phyloP scores from a whole-genome alignment of 805 yeast genomes.

The Cyberlindnera xylosilytica region DNA sequence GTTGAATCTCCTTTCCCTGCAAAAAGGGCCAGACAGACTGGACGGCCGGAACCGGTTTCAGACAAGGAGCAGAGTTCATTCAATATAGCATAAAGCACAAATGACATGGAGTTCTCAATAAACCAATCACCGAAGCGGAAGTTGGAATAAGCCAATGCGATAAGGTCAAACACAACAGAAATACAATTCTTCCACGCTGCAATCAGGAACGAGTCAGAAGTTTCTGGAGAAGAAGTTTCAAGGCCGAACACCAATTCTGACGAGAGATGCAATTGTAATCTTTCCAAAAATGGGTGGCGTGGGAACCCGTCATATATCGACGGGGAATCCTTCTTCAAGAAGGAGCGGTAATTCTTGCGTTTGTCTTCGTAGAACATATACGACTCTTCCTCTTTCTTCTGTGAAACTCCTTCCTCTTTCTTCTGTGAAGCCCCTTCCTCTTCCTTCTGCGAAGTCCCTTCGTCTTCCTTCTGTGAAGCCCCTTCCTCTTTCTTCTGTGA shows the following conservation, averaged over 20 bases:
- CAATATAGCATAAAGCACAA: conserved; percentile 1
- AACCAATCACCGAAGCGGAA: neutral
- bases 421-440: no score
- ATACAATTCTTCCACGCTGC: neutral
- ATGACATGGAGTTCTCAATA: neutral
- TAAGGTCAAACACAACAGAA: neutral
- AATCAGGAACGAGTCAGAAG: neutral
- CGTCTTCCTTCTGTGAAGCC: no score
- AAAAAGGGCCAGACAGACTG: neutral
- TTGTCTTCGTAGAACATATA: neutral
- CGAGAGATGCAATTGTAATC: neutral
- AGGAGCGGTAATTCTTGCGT: neutral
- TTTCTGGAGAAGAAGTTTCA: neutral
- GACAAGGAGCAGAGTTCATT: conserved; percentile 1
- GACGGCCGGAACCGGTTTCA: neutral
- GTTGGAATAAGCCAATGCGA: neutral
- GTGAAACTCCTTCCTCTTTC: no score
- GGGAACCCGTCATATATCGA: neutral
- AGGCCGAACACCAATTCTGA: neutral
- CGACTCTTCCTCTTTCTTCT: no score
- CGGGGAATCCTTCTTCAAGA: neutral
- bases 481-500: no score
- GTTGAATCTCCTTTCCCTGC: no score
- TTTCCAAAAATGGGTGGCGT: neutral
- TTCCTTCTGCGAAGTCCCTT: no score